Percentiles rank a stretch among this genome's conserved stretches.
These are phyloP conservation scores for Eremothecium coryli DNA, from an alignment of 1,139 yeast species.

Conservation along the genomic window DNA sequence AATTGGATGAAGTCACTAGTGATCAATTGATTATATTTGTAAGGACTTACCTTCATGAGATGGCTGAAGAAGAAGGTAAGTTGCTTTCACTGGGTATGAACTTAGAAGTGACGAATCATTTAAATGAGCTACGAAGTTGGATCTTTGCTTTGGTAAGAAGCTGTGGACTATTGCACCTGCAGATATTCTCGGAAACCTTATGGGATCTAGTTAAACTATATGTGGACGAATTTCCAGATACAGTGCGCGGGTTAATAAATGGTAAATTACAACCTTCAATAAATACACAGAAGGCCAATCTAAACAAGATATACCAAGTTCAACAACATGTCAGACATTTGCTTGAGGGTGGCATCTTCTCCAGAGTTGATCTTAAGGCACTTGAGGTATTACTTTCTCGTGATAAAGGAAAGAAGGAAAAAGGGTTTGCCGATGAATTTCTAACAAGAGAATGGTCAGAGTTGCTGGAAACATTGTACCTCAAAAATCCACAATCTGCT, in stretches of 20 bases:
- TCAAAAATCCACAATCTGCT: slow-evolving; percentile 43
- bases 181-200: slow-evolving; percentile 46
- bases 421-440: slow-evolving; percentile 45
- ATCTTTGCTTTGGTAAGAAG: slow-evolving; percentile 45
- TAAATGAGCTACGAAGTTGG: slow-evolving; percentile 39
- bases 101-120: slow-evolving; percentile 52
- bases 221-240: slow-evolving; percentile 36
- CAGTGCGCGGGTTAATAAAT: slow-evolving; percentile 46
- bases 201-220: slow-evolving; percentile 58
- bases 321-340: slow-evolving; percentile 35
- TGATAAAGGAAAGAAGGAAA: slow-evolving; percentile 12
- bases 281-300: slow-evolving; percentile 24
- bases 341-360: slow-evolving; percentile 40
- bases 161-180: slow-evolving; percentile 47
- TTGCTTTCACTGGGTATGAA: slow-evolving; percentile 62
- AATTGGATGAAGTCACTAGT: slow-evolving; percentile 42
- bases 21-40: slow-evolving; percentile 52
- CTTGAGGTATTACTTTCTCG: slow-evolving; percentile 39
- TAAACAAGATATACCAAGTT: slow-evolving; percentile 24
- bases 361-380: slow-evolving; percentile 36
- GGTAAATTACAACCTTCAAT: slow-evolving; percentile 32
- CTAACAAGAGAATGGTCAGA: slow-evolving; percentile 50
- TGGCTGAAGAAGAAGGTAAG: slow-evolving; percentile 48
- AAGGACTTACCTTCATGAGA: slow-evolving; percentile 49
- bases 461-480: slow-evolving; percentile 45